A percentile compares a stretch with the other conserved stretches of the same genome.
Conservation (phyloP, 805 yeast species). For the Pichia exigua region DNA sequence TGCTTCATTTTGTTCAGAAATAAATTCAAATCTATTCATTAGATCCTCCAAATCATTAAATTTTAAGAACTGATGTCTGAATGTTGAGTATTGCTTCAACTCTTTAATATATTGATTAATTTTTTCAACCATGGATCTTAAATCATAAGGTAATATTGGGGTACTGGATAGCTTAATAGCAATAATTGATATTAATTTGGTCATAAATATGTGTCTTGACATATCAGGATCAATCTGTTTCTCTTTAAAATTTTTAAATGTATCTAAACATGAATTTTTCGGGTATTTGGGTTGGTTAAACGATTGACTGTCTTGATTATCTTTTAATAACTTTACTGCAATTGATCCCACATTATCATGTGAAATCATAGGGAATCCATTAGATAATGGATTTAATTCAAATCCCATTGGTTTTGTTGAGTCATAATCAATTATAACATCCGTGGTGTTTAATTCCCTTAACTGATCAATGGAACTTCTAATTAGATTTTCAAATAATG, state of each 20-base stretch:
- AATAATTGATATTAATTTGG: conserved; percentile 46
- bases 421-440: conserved; percentile 47
- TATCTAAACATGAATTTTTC: conserved; percentile 52
- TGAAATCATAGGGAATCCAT: conserved; percentile 48
- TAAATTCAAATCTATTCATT: conserved; percentile 31
- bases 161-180: conserved; percentile 58
- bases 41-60: conserved; percentile 21
- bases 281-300: conserved; percentile 34
- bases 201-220: conserved; percentile 46
- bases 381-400: conserved; percentile 2
- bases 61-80: conserved; percentile 9
- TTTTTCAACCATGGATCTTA: conserved; percentile 37
- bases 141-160: conserved; percentile 68
- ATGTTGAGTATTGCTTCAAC: conserved; percentile 31
- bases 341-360: conserved; percentile 63
- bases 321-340: conserved; percentile 40
- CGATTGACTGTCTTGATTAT: conserved; percentile 9
- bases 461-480: conserved; percentile 31
- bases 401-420: not conserved
- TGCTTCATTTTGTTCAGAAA: conserved; percentile 41
- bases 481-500: conserved; percentile 47
- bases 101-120: conserved; percentile 40
- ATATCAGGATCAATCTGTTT: conserved; percentile 47
- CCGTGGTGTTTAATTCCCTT: conserved; percentile 17
- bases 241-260: conserved; percentile 45